Percentiles rank a stretch among this genome's conserved stretches.
Conservation (phyloP, 1,139 yeast genomes). For the Geotrichum histeridarum region DNA sequence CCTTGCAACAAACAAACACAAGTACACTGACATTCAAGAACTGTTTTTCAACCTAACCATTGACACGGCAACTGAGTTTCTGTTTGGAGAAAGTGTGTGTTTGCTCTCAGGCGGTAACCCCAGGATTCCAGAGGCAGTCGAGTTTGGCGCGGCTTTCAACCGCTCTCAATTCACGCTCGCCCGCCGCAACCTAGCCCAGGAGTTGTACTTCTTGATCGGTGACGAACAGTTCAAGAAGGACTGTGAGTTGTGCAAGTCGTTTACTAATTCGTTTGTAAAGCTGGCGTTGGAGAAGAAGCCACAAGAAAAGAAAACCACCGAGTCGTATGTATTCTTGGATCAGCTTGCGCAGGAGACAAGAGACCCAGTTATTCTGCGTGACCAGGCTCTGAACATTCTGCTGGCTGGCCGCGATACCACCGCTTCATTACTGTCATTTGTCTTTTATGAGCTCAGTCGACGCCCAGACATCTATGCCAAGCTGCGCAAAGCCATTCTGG, state of each 20-base stretch:
- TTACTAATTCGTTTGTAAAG: slow-evolving; percentile 36
- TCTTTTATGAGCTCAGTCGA: slow-evolving; percentile 44
- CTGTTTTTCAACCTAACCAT: slow-evolving; percentile 49
- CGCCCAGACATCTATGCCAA: slow-evolving; percentile 39
- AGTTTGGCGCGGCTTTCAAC: slow-evolving; percentile 46
- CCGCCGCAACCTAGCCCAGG: slow-evolving; percentile 40
- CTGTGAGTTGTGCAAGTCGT: slow-evolving; percentile 30
- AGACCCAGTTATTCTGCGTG: slow-evolving; percentile 45
- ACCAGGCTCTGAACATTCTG: slow-evolving; percentile 48
- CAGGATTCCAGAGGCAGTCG: slow-evolving; percentile 25
- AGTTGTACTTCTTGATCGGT: slow-evolving; percentile 39
- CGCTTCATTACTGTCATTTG: slow-evolving; percentile 47
- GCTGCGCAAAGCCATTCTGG: slow-evolving; percentile 39
- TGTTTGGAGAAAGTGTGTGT: slow-evolving; percentile 52
- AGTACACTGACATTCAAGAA: slow-evolving; percentile 46
- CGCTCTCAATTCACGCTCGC: slow-evolving; percentile 41
- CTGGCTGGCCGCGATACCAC: slow-evolving; percentile 54
- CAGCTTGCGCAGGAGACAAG: slow-evolving; percentile 48
- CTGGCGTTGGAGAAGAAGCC: slow-evolving; percentile 25
- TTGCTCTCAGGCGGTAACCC: slow-evolving; percentile 37
- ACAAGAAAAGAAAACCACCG: slow-evolving; percentile 21
- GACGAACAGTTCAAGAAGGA: slow-evolving; percentile 37
- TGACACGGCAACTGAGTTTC: slow-evolving; percentile 55
- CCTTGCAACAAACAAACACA: slow-evolving; percentile 29
- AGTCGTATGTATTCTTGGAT: slow-evolving; percentile 43